Evolutionary conservation across 768 basidiomycete species (phyloP).

Genomic region (Dacryopinax primogenitus): DNA sequence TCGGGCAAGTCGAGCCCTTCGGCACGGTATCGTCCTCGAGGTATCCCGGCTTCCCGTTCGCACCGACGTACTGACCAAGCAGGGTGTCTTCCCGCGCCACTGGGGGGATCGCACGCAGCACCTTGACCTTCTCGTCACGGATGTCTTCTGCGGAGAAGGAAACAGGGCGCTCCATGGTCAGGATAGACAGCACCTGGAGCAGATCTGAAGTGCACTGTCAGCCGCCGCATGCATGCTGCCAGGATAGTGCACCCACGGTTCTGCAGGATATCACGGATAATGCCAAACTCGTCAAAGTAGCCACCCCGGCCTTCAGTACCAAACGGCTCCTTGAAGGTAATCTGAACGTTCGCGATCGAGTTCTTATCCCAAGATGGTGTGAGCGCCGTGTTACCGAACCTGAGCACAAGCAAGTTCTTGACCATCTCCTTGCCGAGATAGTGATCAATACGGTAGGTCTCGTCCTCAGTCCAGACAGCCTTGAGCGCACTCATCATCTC

Average conservation of each 20-base stretch:
- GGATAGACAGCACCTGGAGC: conserved; percentile 82
- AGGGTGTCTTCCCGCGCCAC: conserved; percentile 66
- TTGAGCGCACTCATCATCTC: conserved; percentile 68
- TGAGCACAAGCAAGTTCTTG: conserved; percentile 90
- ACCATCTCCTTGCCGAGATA: conserved; percentile 99
- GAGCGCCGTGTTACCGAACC: conserved; percentile 89
- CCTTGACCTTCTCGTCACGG: conserved; percentile 99
- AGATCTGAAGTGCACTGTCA: conserved; percentile 46
- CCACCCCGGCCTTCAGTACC: conserved; percentile 99
- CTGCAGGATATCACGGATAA: conserved; percentile 93
- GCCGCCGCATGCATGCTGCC: conserved; percentile 7
- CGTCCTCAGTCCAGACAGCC: conserved; percentile 84
- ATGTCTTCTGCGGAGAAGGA: conserved; percentile 96
- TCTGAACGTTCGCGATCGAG: conserved; percentile 91
- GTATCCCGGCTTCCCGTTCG: conserved; percentile 95
- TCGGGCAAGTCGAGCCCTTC: conserved; percentile 81
- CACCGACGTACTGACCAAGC: conserved; percentile 84
- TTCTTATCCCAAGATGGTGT: conserved; percentile 90
- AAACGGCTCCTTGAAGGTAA: conserved; percentile 98
- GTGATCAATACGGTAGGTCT: conserved; percentile 98
- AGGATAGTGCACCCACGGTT: conserved; percentile 59
- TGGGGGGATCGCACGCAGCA: conserved; percentile 79
- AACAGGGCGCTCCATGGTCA: conserved; percentile 97
- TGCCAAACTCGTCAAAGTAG: conserved; percentile 99
- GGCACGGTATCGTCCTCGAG: conserved; percentile 94